Evolutionary conservation across 129 eudicot genomes (phyloP), one percentile per base, ranked within the genome.

Genomic region (Chrysanthemum makinoi): DNA sequence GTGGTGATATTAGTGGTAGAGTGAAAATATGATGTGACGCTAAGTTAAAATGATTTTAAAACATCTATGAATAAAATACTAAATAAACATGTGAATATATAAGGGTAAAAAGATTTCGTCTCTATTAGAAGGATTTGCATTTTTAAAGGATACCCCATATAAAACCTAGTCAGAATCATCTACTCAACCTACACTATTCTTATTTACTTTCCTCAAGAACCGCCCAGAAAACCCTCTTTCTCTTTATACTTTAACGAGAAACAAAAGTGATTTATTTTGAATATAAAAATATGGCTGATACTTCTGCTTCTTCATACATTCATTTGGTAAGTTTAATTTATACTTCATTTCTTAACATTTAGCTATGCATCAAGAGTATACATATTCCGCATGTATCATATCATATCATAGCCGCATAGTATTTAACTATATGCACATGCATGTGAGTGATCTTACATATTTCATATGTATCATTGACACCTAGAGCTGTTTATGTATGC

Each of bases 271-370:
- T 5, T 39, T 39, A 39, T 22, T 48, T 12, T 72, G 5, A 28
- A 19, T 17, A 8, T 20, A 63, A 43, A 70, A 69, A 62, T 17
- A 84, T 87, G 93, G 85, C 76, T 44, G 89, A 87, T 56, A 77
- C 83, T 69, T 81, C 88, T 50, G 78, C 93, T 61, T n/a, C n/a
- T n/a, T 72, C 87, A 53, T 87, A 87, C 80, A 84, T 87, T 70
- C 93, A 84, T 74, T 59, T 79, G 93, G 93, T 87, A 52, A 61
- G 60, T 43, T 65, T n/a, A n/a, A n/a, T n/a, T n/a, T 10, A n/a
- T 48, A 63, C 30, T 57, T 49, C 3, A 10, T 46, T 64, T 64
- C 53, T 49, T 35, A n/a, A 55, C 22, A n/a, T 62, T 0, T 28
- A 57, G 7, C 35, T 69, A 61, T 58, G 52, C 58, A 75, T 58